Percentiles rank a stretch among this genome's conserved stretches.
phyloP scores from a whole-genome alignment of 257 asterid species.

The Solanum clarkiae region DNA sequence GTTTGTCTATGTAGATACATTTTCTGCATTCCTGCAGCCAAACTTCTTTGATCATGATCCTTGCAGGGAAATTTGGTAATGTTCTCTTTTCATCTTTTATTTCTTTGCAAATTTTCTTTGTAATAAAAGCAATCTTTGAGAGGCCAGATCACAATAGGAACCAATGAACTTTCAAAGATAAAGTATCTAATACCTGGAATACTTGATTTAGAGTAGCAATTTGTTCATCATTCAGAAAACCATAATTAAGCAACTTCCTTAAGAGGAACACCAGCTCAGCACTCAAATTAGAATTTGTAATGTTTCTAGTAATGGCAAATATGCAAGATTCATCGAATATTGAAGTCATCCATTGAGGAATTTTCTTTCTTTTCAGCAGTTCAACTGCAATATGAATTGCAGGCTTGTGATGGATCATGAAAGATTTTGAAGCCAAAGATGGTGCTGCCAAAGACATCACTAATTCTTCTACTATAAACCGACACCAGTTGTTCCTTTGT shows the following conservation, averaged over 20 bases:
- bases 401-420: slow-evolving; percentile 49
- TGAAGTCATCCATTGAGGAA: slow-evolving; percentile 51
- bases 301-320: slow-evolving; percentile 33
- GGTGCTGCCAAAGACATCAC: slow-evolving; percentile 63
- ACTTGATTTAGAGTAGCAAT: slow-evolving; percentile 40
- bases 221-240: slow-evolving; percentile 52
- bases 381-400: slow-evolving; percentile 50
- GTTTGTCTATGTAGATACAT: slow-evolving; percentile 35
- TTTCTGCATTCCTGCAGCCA: slow-evolving; percentile 51
- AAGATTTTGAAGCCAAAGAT: slow-evolving; percentile 33
- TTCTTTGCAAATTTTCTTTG: not conserved
- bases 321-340: slow-evolving; percentile 54
- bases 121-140: not conserved
- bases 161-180: not conserved
- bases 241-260: slow-evolving; percentile 50
- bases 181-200: slow-evolving; percentile 51
- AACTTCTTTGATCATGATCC: not conserved
- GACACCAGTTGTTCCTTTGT: slow-evolving; percentile 45
- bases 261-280: slow-evolving; percentile 54
- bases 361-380: slow-evolving; percentile 35
- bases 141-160: not conserved
- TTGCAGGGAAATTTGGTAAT: not conserved
- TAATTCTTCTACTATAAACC: slow-evolving; percentile 77
- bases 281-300: slow-evolving; percentile 38
- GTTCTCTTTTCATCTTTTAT: not conserved